phyloP scores from a whole-genome alignment of 257 asterid species.

The Handroanthus guayacan region DNA sequence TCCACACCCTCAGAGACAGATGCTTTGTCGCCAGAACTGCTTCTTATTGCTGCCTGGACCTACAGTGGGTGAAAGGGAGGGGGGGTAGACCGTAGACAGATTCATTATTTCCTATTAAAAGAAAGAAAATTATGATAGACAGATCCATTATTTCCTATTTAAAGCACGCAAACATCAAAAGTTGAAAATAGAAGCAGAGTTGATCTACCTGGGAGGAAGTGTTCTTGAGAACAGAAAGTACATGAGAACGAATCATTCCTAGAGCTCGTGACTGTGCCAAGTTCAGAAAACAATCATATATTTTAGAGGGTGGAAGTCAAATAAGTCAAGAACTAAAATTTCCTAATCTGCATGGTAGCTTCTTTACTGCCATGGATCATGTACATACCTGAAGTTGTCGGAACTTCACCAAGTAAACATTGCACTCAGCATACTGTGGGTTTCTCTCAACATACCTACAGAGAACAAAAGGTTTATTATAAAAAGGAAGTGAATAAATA shows the following conservation, averaged over 20 bases:
- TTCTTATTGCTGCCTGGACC: slow-evolving; percentile 87
- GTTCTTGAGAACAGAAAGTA: slow-evolving; percentile 82
- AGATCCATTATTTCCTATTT: slow-evolving; percentile 27
- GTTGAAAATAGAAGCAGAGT: slow-evolving; percentile 30
- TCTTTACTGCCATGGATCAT: slow-evolving; percentile 19
- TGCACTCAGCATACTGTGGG: slow-evolving; percentile 99
- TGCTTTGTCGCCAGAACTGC: slow-evolving; percentile 74
- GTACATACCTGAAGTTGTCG: slow-evolving; percentile 93
- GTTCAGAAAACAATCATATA: slow-evolving; percentile 32
- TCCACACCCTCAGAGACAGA: slow-evolving; percentile 93
- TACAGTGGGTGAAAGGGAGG: slow-evolving; percentile 26
- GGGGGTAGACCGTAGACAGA: too few species aligned
- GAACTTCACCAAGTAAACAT: slow-evolving; percentile 94
- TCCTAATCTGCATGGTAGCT: slow-evolving; percentile 17
- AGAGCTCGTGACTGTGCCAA: slow-evolving; percentile 91
- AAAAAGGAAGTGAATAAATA: background rate
- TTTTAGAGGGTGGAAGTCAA: slow-evolving; percentile 32
- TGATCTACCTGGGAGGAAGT: slow-evolving; percentile 88
- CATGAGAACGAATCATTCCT: slow-evolving; percentile 92
- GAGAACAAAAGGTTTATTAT: slow-evolving; percentile 31
- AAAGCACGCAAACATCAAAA: slow-evolving; percentile 32
- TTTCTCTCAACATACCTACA: slow-evolving; percentile 93
- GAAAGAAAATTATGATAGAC: background rate
- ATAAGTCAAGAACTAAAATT: slow-evolving; percentile 25
- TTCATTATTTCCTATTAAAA: too few species aligned